phyloP scores from a whole-genome alignment of 345 rosid genomes.

The Gossypium raimondii region DNA sequence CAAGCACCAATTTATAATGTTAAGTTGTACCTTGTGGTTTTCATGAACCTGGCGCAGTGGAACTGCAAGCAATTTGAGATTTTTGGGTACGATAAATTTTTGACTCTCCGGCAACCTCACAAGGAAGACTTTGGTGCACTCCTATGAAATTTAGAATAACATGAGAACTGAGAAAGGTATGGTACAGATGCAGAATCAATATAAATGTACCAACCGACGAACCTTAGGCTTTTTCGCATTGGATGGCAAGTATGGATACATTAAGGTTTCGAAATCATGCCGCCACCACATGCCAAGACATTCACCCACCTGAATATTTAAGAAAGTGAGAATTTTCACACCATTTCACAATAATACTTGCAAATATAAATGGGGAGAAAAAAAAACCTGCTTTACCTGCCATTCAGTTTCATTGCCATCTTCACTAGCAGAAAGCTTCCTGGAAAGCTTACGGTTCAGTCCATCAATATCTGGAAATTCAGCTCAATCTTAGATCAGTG shows the following conservation, averaged over 20 bases:
- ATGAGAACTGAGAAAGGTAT: slow-evolving; percentile 6
- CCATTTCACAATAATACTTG: background rate
- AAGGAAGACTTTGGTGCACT: slow-evolving; percentile 75
- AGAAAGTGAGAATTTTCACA: background rate
- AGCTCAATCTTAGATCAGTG: slow-evolving; percentile 14
- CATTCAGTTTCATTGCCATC: slow-evolving; percentile 40
- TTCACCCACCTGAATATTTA: slow-evolving; percentile 52
- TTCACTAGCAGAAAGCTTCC: slow-evolving; percentile 54
- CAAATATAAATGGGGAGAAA: background rate
- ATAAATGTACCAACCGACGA: background rate
- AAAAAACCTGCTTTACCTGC: slow-evolving; percentile 45
- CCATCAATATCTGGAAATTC: slow-evolving; percentile 57
- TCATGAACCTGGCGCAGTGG: slow-evolving; percentile 73
- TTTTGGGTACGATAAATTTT: slow-evolving; percentile 70
- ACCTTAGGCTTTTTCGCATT: slow-evolving; percentile 69
- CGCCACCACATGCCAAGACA: slow-evolving; percentile 95
- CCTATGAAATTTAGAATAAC: slow-evolving; percentile 33
- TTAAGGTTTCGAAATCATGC: slow-evolving; percentile 63
- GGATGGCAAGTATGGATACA: slow-evolving; percentile 63
- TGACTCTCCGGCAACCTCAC: slow-evolving; percentile 53
- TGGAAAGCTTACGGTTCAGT: slow-evolving; percentile 62
- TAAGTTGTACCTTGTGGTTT: slow-evolving; percentile 53
- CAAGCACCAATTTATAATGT: background rate
- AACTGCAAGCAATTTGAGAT: slow-evolving; percentile 80
- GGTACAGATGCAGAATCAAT: slow-evolving; percentile 2